phyloP scores from a whole-genome alignment of 2,329 filamentous ascomycete species.

The Parascedosporium putredinis region DNA sequence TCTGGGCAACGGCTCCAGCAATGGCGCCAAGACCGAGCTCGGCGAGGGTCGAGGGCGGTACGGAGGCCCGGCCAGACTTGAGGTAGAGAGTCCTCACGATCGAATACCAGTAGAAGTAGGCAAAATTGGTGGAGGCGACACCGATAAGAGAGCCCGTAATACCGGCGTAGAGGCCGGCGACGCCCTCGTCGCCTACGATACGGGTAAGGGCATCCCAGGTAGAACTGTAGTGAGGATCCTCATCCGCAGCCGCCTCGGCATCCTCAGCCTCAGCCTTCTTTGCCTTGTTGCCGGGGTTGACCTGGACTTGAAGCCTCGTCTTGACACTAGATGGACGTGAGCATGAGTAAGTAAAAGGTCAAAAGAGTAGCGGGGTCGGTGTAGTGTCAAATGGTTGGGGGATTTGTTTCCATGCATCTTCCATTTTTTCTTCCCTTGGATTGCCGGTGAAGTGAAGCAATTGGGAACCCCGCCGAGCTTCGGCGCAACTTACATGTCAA shows the following conservation, averaged over 20 bases:
- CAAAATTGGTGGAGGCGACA: constrained; percentile 95
- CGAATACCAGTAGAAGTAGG: constrained; percentile 99
- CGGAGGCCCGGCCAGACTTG: constrained; percentile 38
- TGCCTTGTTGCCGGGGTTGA: constrained; percentile 23
- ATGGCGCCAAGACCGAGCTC: constrained; percentile 80
- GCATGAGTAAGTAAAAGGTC: constrained; percentile 7
- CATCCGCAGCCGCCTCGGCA: constrained; percentile 29
- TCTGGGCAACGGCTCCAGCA: constrained; percentile 81
- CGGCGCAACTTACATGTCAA: constrained; percentile 69
- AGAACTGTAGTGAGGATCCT: constrained; percentile 68
- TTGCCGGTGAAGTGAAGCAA: background rate
- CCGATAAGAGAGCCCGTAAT: constrained; percentile 80
- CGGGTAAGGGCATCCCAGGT: constrained; percentile 81
- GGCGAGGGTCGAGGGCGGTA: constrained; percentile 62
- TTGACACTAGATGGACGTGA: constrained; percentile 68
- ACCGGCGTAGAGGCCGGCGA: constrained; percentile 76
- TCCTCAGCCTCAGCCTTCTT: constrained; percentile 30
- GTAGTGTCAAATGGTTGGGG: background rate
- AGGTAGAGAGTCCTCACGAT: constrained; percentile 74
- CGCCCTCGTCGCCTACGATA: constrained; percentile 71
- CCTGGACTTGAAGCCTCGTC: constrained; percentile 89
- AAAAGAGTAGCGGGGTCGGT: no score
- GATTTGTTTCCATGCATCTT: no score
- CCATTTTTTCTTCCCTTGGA: no score
- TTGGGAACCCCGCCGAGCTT: background rate